Evolutionary conservation across 768 basidiomycete species (phyloP).

Genomic region (Xanthoconium purpureum): DNA sequence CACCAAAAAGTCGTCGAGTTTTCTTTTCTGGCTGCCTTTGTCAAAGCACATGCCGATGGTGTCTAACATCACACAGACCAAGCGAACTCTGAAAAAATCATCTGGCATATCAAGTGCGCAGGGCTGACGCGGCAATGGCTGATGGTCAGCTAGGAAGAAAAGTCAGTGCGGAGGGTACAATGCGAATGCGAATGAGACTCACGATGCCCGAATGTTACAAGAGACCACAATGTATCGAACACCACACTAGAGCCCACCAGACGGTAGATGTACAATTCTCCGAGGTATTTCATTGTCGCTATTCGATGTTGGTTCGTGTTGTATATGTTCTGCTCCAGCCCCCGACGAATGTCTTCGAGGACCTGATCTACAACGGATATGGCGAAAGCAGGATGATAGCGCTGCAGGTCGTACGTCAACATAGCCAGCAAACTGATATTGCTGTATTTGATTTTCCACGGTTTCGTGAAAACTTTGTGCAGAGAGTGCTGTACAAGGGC

Average conservation of each 20-base stretch:
- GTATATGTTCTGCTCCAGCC: slow-evolving; percentile 92
- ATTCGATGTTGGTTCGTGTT: slow-evolving; percentile 92
- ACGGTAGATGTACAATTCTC: slow-evolving; percentile 96
- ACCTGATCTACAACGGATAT: slow-evolving; percentile 91
- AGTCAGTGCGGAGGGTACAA: slow-evolving; percentile 8
- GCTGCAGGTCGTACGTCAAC: slow-evolving; percentile 90
- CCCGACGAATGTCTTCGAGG: slow-evolving; percentile 86
- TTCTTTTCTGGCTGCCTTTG: slow-evolving; percentile 86
- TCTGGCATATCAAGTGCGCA: slow-evolving; percentile 87
- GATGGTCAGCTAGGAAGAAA: slow-evolving; percentile 67
- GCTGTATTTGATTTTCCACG: slow-evolving; percentile 95
- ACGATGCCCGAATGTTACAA: slow-evolving; percentile 97
- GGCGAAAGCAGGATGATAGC: slow-evolving; percentile 87
- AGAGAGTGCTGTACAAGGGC: slow-evolving; percentile 54
- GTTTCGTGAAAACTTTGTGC: slow-evolving; percentile 92
- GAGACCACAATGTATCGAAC: slow-evolving; percentile 91
- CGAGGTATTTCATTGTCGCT: slow-evolving; percentile 90
- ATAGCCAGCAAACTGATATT: slow-evolving; percentile 90
- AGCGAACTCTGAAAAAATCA: slow-evolving; percentile 91
- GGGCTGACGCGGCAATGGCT: slow-evolving; percentile 74
- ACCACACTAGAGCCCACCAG: slow-evolving; percentile 84
- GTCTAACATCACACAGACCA: slow-evolving; percentile 90
- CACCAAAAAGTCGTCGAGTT: slow-evolving; percentile 85
- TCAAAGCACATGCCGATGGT: slow-evolving; percentile 99
- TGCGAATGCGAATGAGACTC: slow-evolving; percentile 33